Percentiles rank a stretch among this genome's conserved stretches.
These are phyloP conservation scores for Fusarium sacchari DNA, from an alignment of 2,329 filamentous ascomycete genomes.

Conservation along the genomic window DNA sequence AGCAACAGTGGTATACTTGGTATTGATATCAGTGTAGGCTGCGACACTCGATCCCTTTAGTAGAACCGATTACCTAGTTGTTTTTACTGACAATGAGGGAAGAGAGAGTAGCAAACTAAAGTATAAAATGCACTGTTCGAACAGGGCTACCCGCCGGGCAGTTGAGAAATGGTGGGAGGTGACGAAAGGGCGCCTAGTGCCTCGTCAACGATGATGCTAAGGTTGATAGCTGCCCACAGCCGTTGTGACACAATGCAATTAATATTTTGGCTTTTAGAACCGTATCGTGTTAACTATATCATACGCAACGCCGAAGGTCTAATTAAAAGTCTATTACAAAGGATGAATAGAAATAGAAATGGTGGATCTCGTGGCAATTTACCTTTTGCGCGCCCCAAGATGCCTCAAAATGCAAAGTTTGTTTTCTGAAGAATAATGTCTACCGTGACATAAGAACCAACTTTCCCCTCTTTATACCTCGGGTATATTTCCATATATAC, in stretches of 20 bases:
- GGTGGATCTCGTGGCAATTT: rapidly evolving
- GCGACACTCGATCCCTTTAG: neutral
- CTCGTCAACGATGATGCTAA: neutral
- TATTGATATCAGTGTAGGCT: neutral
- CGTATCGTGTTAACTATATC: rapidly evolving
- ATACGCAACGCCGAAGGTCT: rapidly evolving
- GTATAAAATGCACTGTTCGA: neutral
- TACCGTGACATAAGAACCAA: rapidly evolving
- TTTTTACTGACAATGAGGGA: neutral
- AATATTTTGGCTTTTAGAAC: neutral
- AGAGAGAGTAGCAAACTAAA: neutral
- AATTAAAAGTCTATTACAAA: neutral
- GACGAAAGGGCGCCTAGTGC: neutral
- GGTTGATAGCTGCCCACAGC: neutral
- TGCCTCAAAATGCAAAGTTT: neutral
- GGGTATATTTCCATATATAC: rapidly evolving
- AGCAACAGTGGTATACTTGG: neutral
- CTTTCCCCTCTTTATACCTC: neutral
- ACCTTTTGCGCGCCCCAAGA: neutral
- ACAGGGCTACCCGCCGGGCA: neutral
- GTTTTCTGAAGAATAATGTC: neutral
- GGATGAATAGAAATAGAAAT: neutral
- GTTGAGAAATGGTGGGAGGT: neutral
- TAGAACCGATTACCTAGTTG: neutral
- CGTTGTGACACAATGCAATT: neutral